Percentiles rank a stretch among this genome's conserved stretches.
phyloP scores from a whole-genome alignment of 2,329 filamentous ascomycete species.

The Fusarium sp. region DNA sequence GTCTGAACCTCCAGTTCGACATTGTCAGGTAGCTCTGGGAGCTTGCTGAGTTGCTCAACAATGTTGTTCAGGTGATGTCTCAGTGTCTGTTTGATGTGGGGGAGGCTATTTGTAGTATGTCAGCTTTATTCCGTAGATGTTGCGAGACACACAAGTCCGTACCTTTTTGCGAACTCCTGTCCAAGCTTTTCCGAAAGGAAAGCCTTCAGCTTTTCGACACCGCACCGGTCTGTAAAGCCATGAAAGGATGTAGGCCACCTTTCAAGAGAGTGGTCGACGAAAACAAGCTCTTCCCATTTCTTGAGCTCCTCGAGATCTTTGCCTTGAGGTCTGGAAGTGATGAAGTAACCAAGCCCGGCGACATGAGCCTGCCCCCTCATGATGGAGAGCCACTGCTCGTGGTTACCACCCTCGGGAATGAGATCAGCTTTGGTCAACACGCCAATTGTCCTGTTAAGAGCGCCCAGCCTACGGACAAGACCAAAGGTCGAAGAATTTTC shows the following conservation, averaged over 20 bases:
- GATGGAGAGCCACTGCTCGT: constrained; percentile 70
- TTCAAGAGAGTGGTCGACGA: constrained; percentile 53
- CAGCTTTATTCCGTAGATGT: background rate
- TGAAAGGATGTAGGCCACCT: constrained; percentile 63
- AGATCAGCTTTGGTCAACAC: constrained; percentile 89
- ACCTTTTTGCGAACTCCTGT: constrained; percentile 65
- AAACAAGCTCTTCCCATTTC: constrained; percentile 64
- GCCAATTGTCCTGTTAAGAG: constrained; percentile 72
- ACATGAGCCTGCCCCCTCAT: constrained; percentile 70
- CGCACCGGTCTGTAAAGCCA: constrained; percentile 60
- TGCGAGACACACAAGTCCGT: constrained; percentile 19
- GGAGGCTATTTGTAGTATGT: constrained; percentile 51
- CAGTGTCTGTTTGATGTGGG: constrained; percentile 66
- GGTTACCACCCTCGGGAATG: constrained; percentile 62
- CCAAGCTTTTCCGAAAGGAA: constrained; percentile 65
- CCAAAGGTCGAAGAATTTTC: constrained; percentile 78
- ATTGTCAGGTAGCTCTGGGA: constrained; percentile 76
- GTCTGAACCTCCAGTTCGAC: constrained; percentile 73
- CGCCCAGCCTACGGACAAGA: constrained; percentile 68
- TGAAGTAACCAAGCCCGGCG: constrained; percentile 81
- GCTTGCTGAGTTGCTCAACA: constrained; percentile 61
- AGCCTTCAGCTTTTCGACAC: constrained; percentile 63
- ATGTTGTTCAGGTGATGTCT: constrained; percentile 62
- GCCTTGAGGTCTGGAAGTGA: constrained; percentile 74
- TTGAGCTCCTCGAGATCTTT: constrained; percentile 64